Percentiles rank a stretch among this genome's conserved stretches.
Evolutionary conservation across 768 basidiomycete species (phyloP).

Genomic region (Psilocybe cubensis): DNA sequence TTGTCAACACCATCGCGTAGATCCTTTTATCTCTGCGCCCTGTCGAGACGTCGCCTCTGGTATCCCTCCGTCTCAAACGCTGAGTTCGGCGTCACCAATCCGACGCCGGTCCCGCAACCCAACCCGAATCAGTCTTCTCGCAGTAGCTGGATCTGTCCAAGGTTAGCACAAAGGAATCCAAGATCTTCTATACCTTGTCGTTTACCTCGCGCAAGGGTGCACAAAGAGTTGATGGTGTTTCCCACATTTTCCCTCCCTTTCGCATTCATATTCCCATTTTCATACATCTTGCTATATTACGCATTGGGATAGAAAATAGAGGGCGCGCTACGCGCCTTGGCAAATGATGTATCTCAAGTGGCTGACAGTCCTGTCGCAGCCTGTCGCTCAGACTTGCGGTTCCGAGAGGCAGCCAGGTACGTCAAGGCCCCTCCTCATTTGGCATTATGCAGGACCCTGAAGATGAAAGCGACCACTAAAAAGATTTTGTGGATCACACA

Average conservation of each 20-base stretch:
- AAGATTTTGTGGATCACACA: neutral
- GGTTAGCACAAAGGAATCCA: neutral
- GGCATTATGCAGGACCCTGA: neutral
- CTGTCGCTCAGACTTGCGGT: too few relatives aligned
- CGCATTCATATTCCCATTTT: neutral
- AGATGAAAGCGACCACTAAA: neutral
- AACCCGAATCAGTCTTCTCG: too few relatives aligned
- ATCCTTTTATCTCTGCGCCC: neutral
- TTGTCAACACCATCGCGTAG: conserved; percentile 1
- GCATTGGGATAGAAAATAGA: too few relatives aligned
- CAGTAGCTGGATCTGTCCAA: too few relatives aligned
- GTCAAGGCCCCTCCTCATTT: neutral
- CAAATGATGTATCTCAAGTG: neutral
- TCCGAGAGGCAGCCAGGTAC: neutral
- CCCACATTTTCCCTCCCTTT: too few relatives aligned
- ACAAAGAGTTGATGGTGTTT: too few relatives aligned
- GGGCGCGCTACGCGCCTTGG: neutral
- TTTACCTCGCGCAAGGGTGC: neutral
- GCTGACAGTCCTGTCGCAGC: too few relatives aligned
- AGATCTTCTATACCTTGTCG: neutral
- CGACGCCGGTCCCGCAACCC: neutral
- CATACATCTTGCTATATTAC: too few relatives aligned
- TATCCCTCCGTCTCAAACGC: neutral
- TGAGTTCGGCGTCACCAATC: neutral
- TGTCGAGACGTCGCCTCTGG: neutral